phyloP scores from a whole-genome alignment of 257 asterid species.

The Solanum chaucha region DNA sequence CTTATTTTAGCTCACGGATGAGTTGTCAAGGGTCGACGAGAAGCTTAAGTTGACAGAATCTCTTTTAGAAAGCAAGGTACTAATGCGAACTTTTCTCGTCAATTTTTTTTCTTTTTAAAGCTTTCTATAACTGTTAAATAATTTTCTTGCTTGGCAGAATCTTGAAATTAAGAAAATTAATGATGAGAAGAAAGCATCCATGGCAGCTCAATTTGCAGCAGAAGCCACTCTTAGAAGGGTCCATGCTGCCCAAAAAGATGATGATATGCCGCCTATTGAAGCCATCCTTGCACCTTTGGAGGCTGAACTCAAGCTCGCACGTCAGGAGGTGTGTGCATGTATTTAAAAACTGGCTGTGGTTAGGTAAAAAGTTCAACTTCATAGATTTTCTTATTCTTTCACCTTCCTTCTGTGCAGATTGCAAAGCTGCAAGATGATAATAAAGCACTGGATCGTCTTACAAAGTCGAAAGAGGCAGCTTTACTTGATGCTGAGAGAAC shows the following conservation, averaged over 20 bases:
- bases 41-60: conserved; percentile 87
- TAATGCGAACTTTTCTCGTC: neutral
- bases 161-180: conserved; percentile 92
- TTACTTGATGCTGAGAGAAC: too few species aligned
- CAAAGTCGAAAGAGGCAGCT: conserved; percentile 97
- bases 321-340: conserved; percentile 67
- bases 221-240: conserved; percentile 98
- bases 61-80: conserved; percentile 85
- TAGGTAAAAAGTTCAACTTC: neutral
- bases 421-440: conserved; percentile 93
- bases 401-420: conserved; percentile 33
- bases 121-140: neutral
- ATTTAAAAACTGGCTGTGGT: neutral
- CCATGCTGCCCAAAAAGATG: conserved; percentile 93
- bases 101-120: neutral
- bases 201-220: conserved; percentile 99
- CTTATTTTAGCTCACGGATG: conserved; percentile 59
- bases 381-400: neutral
- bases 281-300: conserved; percentile 95
- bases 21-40: conserved; percentile 71
- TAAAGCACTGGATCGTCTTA: conserved; percentile 88
- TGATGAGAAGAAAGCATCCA: conserved; percentile 94
- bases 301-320: conserved; percentile 91
- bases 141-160: conserved; percentile 39
- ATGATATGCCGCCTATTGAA: conserved; percentile 98